Evolutionary conservation across 2,329 filamentous ascomycete species (phyloP), one percentile per base, ranked within the genome.

Genomic region (Zymoseptoria crescenta): DNA sequence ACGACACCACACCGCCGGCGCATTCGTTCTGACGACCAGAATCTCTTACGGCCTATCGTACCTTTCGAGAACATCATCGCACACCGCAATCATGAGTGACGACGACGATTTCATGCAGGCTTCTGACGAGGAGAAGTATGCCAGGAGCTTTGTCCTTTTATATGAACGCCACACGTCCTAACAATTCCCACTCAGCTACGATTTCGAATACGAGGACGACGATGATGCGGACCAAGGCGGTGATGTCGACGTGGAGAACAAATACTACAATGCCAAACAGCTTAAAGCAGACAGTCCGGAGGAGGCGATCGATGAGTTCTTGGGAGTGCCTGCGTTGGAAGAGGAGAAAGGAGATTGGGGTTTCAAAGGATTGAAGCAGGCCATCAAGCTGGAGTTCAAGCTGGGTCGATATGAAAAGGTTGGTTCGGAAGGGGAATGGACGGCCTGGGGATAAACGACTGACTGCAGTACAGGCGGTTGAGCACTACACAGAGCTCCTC

Each of bases 191-290:
- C 8, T 57, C 24, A 89, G 87, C 69, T 91, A 96, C 73, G 94
- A 97, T 76, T 97, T 97, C 74, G 93, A 97, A 72, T 97, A 96
- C 75, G 93, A 96, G 73, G 94, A 91, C 68, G 93, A 91, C 67
- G 91, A 91, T 65, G 91, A 96, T 58, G 91, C 94, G 54, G 89
- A 95, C 50, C 87, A 96, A 59, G 85, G 83, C 30, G 91, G 87
- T 59, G 91, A 96, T 73, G 89, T 96, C 68, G 91, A 93, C 67
- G 95, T 97, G 73, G 94, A 99, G 74, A 99, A 99, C 80, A 96
- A 96, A 78, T 99, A 99, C 80, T 99, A 97, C 82, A 97, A 96
- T 76, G 94, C 94, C 50, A 99, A 99, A 77, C 93, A 97, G 77
- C 86, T 96, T 73, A 99, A 97, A 79, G 80, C 81, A 50, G 87